Percentiles rank a stretch among this genome's conserved stretches.
Conservation (phyloP, 2,329 filamentous ascomycete genomes). For the Orbilia quercus region DNA sequence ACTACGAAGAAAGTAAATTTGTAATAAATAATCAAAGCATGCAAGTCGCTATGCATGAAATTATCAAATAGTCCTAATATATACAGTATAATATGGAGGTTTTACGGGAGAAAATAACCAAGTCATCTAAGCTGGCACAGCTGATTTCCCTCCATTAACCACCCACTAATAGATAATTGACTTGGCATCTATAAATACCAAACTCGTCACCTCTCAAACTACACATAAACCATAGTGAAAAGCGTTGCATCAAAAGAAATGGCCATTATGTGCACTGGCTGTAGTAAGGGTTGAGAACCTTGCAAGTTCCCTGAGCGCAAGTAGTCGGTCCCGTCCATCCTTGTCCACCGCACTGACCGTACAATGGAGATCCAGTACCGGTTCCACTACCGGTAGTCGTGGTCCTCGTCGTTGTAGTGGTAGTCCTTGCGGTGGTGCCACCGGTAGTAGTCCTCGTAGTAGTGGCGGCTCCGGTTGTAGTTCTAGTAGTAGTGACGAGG, state of each 20-base stretch:
- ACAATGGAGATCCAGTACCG: constrained; percentile 25
- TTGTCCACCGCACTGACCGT: constrained; percentile 48
- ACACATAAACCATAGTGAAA: too few relatives aligned
- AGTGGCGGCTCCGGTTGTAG: constrained; percentile 32
- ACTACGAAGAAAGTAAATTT: background rate
- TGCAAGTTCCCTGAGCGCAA: constrained; percentile 47
- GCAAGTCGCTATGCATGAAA: constrained; percentile 46
- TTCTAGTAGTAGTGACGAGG: constrained; percentile 15
- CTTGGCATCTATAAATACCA: background rate
- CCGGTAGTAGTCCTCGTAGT: constrained; percentile 39
- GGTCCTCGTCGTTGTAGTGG: constrained; percentile 35
- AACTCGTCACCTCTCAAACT: too few relatives aligned
- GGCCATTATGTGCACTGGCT: constrained; percentile 42
- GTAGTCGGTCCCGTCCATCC: constrained; percentile 49
- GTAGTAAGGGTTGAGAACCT: constrained; percentile 34
- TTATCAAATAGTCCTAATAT: constrained; percentile 37
- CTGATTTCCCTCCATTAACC: constrained; percentile 4
- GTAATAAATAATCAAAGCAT: constrained; percentile 13
- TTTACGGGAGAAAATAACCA: too few relatives aligned
- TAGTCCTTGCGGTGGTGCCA: constrained; percentile 24
- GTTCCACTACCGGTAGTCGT: constrained; percentile 9
- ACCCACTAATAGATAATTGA: constrained; percentile 22
- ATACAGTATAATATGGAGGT: constrained; percentile 4
- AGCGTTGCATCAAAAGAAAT: too few relatives aligned
- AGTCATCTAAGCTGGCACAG: too few relatives aligned